Evolutionary conservation across 768 basidiomycete genomes (phyloP).

Genomic region (Leccinellum albellum): DNA sequence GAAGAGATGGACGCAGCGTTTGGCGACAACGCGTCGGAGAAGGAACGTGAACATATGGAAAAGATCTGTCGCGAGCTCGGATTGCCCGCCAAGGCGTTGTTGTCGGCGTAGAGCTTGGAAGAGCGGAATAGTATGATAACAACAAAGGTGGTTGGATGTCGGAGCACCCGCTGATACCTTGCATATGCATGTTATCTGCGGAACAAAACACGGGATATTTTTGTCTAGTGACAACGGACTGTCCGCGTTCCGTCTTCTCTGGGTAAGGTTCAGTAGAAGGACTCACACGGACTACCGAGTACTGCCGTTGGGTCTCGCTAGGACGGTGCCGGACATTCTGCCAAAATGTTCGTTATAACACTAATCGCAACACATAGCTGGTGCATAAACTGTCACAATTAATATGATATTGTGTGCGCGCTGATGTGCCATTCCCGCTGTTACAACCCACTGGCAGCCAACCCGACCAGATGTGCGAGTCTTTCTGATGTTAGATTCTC

Average conservation of each 20-base stretch:
- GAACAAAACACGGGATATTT: neutral
- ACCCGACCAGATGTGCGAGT: slow-evolving; percentile 8
- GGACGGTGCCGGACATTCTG: neutral
- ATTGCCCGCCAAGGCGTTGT: slow-evolving; percentile 23
- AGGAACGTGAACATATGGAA: slow-evolving; percentile 26
- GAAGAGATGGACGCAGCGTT: slow-evolving; percentile 34
- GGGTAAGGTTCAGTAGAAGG: no score
- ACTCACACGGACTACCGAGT: no score
- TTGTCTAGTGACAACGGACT: no score
- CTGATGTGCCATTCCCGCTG: no score
- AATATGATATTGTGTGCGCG: no score
- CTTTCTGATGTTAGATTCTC: slow-evolving; percentile 1
- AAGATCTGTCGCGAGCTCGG: slow-evolving; percentile 28
- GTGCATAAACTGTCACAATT: no score
- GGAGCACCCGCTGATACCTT: neutral
- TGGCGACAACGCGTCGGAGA: slow-evolving; percentile 27
- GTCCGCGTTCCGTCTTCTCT: neutral
- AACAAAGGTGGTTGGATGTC: neutral
- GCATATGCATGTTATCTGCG: neutral
- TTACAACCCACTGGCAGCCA: slow-evolving; percentile 1
- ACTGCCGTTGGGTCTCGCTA: no score
- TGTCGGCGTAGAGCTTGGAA: slow-evolving; percentile 9
- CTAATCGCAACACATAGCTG: no score
- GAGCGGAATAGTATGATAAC: neutral
- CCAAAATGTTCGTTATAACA: no score